phyloP scores from a whole-genome alignment of 225 moss, liverwort and hornwort genomes.

The Neckera pumila region DNA sequence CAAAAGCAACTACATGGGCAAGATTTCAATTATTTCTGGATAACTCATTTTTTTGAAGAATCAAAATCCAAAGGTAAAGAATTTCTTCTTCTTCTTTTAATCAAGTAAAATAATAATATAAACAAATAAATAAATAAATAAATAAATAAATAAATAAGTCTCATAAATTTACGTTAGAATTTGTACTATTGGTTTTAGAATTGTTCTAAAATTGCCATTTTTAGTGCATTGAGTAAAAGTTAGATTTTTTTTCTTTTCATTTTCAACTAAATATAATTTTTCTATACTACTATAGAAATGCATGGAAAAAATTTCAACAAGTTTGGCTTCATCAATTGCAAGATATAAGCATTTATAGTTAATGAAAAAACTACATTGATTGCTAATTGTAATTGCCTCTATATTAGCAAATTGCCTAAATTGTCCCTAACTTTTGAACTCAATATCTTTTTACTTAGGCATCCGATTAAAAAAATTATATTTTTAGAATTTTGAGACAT shows the following conservation, averaged over 20 bases:
- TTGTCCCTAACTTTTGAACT: background rate
- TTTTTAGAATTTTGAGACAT: no score
- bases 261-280: accelerated
- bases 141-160: background rate
- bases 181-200: background rate
- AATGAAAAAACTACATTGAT: background rate
- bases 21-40: background rate
- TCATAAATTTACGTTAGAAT: background rate
- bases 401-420: background rate
- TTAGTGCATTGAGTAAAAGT: background rate
- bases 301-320: accelerated
- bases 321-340: background rate
- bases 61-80: background rate
- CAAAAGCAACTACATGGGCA: background rate
- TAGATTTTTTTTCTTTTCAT: no score
- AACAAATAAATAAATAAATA: no score
- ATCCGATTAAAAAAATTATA: background rate
- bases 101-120: background rate
- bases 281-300: background rate
- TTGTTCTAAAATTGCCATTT: background rate
- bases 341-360: background rate
- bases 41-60: background rate
- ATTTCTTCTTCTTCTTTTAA: accelerated
- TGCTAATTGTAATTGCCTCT: no score
- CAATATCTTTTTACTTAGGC: accelerated